These are phyloP conservation scores for Cladobotryum protrusum DNA, from an alignment of 2,329 filamentous ascomycete species.

Conservation along the genomic window DNA sequence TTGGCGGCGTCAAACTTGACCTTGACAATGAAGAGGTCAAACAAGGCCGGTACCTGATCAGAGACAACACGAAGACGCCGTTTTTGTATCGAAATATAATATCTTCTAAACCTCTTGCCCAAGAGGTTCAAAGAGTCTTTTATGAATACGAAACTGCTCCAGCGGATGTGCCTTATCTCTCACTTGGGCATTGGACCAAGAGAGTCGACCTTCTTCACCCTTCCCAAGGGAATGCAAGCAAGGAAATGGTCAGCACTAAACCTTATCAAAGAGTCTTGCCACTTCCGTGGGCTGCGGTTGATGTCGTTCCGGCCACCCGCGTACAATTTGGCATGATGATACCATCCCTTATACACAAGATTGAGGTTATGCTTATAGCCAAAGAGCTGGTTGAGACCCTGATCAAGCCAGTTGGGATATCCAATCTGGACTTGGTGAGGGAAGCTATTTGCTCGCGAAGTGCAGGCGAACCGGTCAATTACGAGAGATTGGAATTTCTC, in stretches of 20 bases:
- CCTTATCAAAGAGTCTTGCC: slow-evolving; percentile 41
- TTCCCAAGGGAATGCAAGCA: slow-evolving; percentile 9
- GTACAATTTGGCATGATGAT: slow-evolving; percentile 55
- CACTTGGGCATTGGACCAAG: slow-evolving; percentile 44
- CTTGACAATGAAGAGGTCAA: slow-evolving; percentile 16
- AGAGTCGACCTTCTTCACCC: slow-evolving; percentile 55
- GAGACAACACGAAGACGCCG: slow-evolving; percentile 31
- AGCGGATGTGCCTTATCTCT: slow-evolving; percentile 43
- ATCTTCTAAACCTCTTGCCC: slow-evolving; percentile 35
- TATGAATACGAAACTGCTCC: slow-evolving; percentile 33
- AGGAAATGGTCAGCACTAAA: slow-evolving; percentile 29
- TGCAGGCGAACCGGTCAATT: slow-evolving; percentile 57
- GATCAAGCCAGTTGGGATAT: slow-evolving; percentile 41
- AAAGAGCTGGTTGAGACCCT: slow-evolving; percentile 43
- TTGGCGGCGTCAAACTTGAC: slow-evolving; percentile 26
- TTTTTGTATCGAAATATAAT: slow-evolving; percentile 38
- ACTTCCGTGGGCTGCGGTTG: slow-evolving; percentile 41
- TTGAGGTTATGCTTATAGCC: slow-evolving; percentile 61
- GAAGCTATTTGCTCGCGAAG: slow-evolving; percentile 65
- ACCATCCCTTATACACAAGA: slow-evolving; percentile 64
- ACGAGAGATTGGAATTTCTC: slow-evolving; percentile 80
- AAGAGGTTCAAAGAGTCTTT: slow-evolving; percentile 34
- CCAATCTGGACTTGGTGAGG: slow-evolving; percentile 49
- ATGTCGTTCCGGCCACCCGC: slow-evolving; percentile 38
- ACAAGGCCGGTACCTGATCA: slow-evolving; percentile 31